Evolutionary conservation across 805 yeast species (phyloP).

Genomic region (Citeromyces nyonsensis): DNA sequence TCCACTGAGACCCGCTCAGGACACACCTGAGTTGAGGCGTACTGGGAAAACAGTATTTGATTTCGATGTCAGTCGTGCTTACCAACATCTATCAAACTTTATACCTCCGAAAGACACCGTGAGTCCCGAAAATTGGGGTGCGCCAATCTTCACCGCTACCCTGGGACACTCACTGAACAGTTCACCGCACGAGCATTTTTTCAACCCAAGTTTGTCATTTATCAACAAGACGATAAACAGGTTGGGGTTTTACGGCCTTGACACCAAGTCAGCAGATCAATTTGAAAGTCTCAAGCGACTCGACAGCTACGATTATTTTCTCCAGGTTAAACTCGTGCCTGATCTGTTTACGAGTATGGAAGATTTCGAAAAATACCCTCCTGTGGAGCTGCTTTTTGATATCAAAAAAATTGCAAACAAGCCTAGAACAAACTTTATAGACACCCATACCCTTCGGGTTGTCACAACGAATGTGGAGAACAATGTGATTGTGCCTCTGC

Average conservation of each 20-base stretch:
- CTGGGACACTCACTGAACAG: slow-evolving; percentile 2
- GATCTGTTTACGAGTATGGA: slow-evolving; percentile 12
- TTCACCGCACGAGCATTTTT: neutral
- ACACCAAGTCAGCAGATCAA: neutral
- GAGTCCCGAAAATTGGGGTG: too few relatives aligned
- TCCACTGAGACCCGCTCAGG: neutral
- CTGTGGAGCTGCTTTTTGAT: slow-evolving; percentile 15
- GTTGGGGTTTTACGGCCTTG: slow-evolving; percentile 2
- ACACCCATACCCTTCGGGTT: slow-evolving; percentile 1
- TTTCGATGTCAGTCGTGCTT: neutral
- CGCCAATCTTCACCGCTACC: slow-evolving; percentile 1
- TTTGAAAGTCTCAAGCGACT: slow-evolving; percentile 3
- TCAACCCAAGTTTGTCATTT: slow-evolving; percentile 3
- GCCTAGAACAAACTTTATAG: neutral
- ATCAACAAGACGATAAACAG: slow-evolving; percentile 1
- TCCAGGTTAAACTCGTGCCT: slow-evolving; percentile 15
- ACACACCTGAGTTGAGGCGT: neutral
- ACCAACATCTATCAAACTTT: neutral
- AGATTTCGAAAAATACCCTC: slow-evolving; percentile 10
- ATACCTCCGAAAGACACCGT: neutral
- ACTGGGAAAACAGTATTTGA: neutral
- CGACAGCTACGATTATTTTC: slow-evolving; percentile 10
- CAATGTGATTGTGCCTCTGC: slow-evolving; percentile 10
- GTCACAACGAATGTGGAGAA: slow-evolving; percentile 10
- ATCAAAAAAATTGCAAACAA: slow-evolving; percentile 4